Conservation (phyloP, 1,139 yeast genomes). For the Cylindricascospora bacillispora region DNA sequence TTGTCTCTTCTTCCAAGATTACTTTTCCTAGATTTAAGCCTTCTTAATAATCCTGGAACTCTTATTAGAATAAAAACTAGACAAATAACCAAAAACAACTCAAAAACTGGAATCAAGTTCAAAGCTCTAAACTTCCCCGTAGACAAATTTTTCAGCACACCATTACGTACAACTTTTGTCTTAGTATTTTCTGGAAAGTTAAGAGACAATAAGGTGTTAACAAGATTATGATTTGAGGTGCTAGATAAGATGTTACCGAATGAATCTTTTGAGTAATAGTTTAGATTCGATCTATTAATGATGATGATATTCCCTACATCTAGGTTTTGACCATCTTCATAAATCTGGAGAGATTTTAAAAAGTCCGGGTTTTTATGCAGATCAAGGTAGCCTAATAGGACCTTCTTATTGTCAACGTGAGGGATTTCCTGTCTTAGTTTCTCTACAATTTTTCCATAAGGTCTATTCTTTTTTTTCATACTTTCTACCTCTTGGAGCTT, state of each 20-base stretch:
- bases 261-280: conserved; percentile 27
- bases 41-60: too few relatives aligned
- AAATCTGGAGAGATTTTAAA: conserved; percentile 16
- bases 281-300: conserved; percentile 26
- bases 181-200: conserved; percentile 11
- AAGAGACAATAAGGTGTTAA: conserved; percentile 12
- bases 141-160: not conserved
- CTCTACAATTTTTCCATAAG: conserved; percentile 28
- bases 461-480: conserved; percentile 34
- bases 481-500: conserved; percentile 34
- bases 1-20: too few relatives aligned
- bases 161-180: not conserved
- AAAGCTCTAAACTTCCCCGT: not conserved
- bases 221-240: conserved; percentile 7
- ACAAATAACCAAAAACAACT: not conserved
- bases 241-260: conserved; percentile 23
- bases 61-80: too few relatives aligned
- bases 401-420: conserved; percentile 33
- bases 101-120: not conserved
- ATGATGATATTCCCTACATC: conserved; percentile 36
- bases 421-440: conserved; percentile 40
- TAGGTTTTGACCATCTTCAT: too few relatives aligned
- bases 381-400: conserved; percentile 42
- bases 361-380: conserved; percentile 28
- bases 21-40: too few relatives aligned